Percentiles rank a stretch among this genome's conserved stretches.
Evolutionary conservation across 805 yeast genomes (phyloP).

Genomic region (Saturnispora serradocipensis): DNA sequence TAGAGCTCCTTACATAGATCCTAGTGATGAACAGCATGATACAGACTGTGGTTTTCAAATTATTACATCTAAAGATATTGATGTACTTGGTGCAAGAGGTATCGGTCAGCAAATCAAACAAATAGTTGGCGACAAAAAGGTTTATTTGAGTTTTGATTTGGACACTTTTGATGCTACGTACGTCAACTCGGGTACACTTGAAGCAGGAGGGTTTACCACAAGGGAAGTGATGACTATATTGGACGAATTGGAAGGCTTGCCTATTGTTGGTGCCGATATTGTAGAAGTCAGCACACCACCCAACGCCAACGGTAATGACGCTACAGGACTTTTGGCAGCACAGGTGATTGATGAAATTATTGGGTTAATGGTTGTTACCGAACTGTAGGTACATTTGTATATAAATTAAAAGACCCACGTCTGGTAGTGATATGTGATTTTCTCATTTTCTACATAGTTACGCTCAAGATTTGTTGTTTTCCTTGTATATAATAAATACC

Average conservation of each 20-base stretch:
- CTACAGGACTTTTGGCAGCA: slow-evolving; percentile 57
- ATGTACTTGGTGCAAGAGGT: slow-evolving; percentile 28
- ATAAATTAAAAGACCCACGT: background rate
- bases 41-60: slow-evolving; percentile 39
- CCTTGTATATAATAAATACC: background rate
- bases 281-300: slow-evolving; percentile 64
- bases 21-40: slow-evolving; percentile 35
- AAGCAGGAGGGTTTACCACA: slow-evolving; percentile 63
- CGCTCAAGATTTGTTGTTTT: background rate
- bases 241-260: slow-evolving; percentile 50
- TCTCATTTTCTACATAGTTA: background rate
- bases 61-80: slow-evolving; percentile 40
- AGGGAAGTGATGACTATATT: slow-evolving; percentile 53
- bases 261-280: slow-evolving; percentile 65
- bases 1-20: slow-evolving; percentile 47
- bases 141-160: slow-evolving; percentile 39
- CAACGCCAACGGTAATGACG: slow-evolving; percentile 49
- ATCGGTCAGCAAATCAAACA: slow-evolving; percentile 30
- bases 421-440: background rate
- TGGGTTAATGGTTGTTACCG: slow-evolving; percentile 36
- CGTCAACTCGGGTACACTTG: slow-evolving; percentile 76
- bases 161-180: slow-evolving; percentile 69
- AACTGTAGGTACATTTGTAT: slow-evolving; percentile 4
- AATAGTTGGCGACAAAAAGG: slow-evolving; percentile 32
- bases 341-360: slow-evolving; percentile 47